Evolutionary conservation across 768 basidiomycete species (phyloP).

Genomic region (Lactarius indigo): DNA sequence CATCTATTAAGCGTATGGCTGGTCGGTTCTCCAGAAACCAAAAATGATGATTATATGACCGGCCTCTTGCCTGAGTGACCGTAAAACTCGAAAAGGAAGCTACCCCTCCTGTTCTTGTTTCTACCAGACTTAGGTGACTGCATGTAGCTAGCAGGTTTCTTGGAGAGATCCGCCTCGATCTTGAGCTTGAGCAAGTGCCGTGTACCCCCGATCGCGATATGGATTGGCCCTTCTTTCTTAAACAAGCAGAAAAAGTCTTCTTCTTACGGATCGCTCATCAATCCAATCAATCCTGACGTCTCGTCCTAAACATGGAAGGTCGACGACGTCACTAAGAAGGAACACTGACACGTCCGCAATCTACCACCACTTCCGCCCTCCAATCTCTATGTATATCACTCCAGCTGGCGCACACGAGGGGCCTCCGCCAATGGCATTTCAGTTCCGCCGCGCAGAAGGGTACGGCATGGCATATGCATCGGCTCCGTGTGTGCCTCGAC

Average conservation of each 20-base stretch:
- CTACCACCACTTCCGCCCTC: neutral
- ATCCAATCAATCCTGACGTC: neutral
- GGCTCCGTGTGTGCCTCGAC: slow-evolving; percentile 35
- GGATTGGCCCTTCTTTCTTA: neutral
- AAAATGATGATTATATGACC: neutral
- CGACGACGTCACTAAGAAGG: neutral
- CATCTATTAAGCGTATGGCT: neutral
- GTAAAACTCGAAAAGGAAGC: neutral
- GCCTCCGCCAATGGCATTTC: slow-evolving; percentile 40
- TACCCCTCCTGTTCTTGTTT: neutral
- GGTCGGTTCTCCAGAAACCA: neutral
- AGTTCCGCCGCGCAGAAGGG: slow-evolving; percentile 46
- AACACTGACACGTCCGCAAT: neutral
- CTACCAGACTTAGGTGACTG: neutral
- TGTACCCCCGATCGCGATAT: neutral
- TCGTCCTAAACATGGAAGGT: neutral
- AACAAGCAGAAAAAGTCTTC: neutral
- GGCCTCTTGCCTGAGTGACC: neutral
- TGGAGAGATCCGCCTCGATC: neutral
- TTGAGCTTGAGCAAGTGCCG: no score
- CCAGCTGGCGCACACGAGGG: slow-evolving; percentile 31
- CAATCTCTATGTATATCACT: neutral
- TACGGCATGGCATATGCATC: slow-evolving; percentile 65
- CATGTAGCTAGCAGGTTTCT: neutral
- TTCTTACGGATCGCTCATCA: neutral